Evolutionary conservation across 257 asterid species (phyloP).

Genomic region (Gentiana straminea): DNA sequence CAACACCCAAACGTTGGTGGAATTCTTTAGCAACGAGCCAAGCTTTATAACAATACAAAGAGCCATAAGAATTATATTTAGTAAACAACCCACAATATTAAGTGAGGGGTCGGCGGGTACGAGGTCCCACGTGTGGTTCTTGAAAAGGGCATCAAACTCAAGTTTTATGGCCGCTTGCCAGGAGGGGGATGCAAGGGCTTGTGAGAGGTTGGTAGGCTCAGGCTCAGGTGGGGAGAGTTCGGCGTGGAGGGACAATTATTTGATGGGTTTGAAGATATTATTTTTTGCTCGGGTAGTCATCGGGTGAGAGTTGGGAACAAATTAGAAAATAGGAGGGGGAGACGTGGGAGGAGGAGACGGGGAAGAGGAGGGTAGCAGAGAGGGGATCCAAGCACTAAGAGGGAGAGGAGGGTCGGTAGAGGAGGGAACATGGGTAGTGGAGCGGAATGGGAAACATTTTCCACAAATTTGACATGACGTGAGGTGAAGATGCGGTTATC

Average conservation of each 20-base stretch:
- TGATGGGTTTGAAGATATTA: too few species aligned
- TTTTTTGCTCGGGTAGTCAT: too few species aligned
- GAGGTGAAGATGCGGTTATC: too few species aligned
- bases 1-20: background rate
- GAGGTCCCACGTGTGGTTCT: background rate
- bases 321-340: too few species aligned
- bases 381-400: too few species aligned
- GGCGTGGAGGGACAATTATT: background rate
- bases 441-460: too few species aligned
- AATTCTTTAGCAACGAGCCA: background rate
- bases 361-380: background rate
- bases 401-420: background rate
- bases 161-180: background rate
- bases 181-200: background rate
- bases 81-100: background rate
- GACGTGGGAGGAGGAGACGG: too few species aligned
- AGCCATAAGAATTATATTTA: background rate
- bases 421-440: background rate
- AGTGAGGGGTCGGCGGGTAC: background rate
- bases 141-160: background rate
- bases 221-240: background rate
- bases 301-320: too few species aligned
- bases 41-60: background rate
- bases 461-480: too few species aligned
- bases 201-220: background rate